A percentile compares a stretch with the other conserved stretches of the same genome.
Evolutionary conservation across 306 rosid genomes (phyloP).

Genomic region (Vigna mungo): DNA sequence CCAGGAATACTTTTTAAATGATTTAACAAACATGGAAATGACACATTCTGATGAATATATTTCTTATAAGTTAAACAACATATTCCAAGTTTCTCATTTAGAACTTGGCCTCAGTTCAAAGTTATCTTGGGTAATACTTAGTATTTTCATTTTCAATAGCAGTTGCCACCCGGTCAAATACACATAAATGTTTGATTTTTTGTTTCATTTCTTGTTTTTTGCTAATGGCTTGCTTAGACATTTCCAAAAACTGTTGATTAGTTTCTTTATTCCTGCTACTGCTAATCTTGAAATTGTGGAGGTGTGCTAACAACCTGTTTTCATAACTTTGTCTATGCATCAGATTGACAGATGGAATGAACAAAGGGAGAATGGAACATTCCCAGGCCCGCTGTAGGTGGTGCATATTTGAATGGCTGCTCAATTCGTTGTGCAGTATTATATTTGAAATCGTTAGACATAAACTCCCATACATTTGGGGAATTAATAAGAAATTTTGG

Average conservation of each 20-base stretch:
- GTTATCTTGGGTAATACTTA: neutral
- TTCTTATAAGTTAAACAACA: too few species aligned
- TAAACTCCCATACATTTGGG: conserved; percentile 49
- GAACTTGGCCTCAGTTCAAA: conserved; percentile 24
- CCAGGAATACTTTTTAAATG: neutral
- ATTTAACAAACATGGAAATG: too few species aligned
- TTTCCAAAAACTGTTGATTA: neutral
- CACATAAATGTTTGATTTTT: neutral
- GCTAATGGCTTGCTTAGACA: neutral
- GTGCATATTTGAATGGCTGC: conserved; percentile 41
- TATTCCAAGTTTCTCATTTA: conserved; percentile 7
- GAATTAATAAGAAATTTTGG: conserved; percentile 83
- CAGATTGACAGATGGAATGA: conserved; percentile 98
- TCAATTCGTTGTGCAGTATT: conserved; percentile 37
- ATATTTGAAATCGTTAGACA: conserved; percentile 51
- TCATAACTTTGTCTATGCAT: conserved; percentile 25
- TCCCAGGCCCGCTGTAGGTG: conserved; percentile 93
- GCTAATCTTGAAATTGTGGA: neutral
- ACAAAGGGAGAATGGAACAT: conserved; percentile 96
- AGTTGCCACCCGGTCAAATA: conserved; percentile 14
- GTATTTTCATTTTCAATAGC: conserved; percentile 5
- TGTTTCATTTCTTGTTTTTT: neutral
- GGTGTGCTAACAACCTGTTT: conserved; percentile 10
- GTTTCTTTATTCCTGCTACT: neutral
- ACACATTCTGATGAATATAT: neutral